phyloP scores from a whole-genome alignment of 2,329 filamentous ascomycete genomes.

The Fusarium sp. region DNA sequence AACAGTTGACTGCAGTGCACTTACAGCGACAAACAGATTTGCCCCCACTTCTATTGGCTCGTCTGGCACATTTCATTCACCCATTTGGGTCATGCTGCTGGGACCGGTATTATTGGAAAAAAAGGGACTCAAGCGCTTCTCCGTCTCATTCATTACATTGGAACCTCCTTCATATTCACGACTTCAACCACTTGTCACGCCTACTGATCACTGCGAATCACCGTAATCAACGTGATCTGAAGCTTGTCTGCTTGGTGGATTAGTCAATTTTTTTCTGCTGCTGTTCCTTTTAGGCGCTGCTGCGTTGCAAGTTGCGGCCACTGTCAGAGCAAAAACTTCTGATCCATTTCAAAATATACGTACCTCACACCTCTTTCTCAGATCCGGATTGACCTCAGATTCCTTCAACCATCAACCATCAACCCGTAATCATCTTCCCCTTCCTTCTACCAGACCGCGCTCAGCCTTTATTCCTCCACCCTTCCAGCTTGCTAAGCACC shows the following conservation, averaged over 20 bases:
- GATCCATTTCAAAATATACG: constrained; percentile 39
- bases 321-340: constrained; percentile 44
- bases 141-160: constrained; percentile 43
- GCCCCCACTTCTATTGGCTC: constrained; percentile 30
- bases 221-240: constrained; percentile 17
- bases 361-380: constrained; percentile 34
- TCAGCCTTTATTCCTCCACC: not conserved
- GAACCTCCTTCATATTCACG: constrained; percentile 39
- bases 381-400: constrained; percentile 17
- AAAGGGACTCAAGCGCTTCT: constrained; percentile 45
- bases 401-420: constrained; percentile 36
- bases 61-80: constrained; percentile 40
- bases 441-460: constrained; percentile 1
- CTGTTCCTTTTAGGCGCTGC: constrained; percentile 30
- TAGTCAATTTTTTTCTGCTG: constrained; percentile 21
- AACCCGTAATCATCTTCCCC: constrained; percentile 26
- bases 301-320: constrained; percentile 38
- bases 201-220: constrained; percentile 27
- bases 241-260: not conserved
- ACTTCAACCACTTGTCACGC: constrained; percentile 22
- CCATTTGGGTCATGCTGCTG: constrained; percentile 31
- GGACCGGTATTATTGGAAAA: constrained; percentile 43
- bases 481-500: not conserved
- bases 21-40: constrained; percentile 20
- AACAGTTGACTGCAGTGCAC: constrained; percentile 14